Conservation (phyloP, 352 stramenopile genomes). For the Globisporangium paddicum region DNA sequence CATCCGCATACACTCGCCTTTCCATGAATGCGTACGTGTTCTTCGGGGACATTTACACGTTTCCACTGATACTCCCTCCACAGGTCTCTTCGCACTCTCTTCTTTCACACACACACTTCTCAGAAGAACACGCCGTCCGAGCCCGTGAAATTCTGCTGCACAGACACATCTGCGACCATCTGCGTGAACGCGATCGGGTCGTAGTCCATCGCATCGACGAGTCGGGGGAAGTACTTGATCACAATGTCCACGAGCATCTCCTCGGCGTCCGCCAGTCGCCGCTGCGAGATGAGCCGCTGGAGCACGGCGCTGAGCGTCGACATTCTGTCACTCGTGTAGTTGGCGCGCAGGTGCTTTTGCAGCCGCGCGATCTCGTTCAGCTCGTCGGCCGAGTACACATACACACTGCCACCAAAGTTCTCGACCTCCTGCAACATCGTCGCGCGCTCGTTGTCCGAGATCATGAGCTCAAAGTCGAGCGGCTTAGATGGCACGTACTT, state of each 20-base stretch:
- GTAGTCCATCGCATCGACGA: constrained; percentile 80
- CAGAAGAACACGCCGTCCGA: constrained; percentile 10
- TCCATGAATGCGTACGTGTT: constrained; percentile 7
- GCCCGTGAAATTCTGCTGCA: not conserved
- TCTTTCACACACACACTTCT: not conserved
- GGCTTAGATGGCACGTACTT: constrained; percentile 34
- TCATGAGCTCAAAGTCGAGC: constrained; percentile 27
- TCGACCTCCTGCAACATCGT: constrained; percentile 64
- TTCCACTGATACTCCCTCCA: constrained; percentile 2
- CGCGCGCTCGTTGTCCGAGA: constrained; percentile 57
- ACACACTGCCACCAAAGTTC: constrained; percentile 49
- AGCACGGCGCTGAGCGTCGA: constrained; percentile 19
- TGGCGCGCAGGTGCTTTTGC: constrained; percentile 48
- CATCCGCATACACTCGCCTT: not conserved
- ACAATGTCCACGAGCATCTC: constrained; percentile 64
- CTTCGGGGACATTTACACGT: not conserved
- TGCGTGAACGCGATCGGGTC: constrained; percentile 68
- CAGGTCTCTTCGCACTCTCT: not conserved
- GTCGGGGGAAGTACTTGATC: constrained; percentile 50
- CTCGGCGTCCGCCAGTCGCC: constrained; percentile 38
- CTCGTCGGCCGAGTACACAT: constrained; percentile 80
- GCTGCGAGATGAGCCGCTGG: constrained; percentile 30
- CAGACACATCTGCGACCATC: constrained; percentile 41
- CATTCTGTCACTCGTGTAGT: not conserved
- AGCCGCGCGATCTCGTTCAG: constrained; percentile 48